Evolutionary conservation across 768 basidiomycete genomes (phyloP).

Genomic region (Trametes meyenii): DNA sequence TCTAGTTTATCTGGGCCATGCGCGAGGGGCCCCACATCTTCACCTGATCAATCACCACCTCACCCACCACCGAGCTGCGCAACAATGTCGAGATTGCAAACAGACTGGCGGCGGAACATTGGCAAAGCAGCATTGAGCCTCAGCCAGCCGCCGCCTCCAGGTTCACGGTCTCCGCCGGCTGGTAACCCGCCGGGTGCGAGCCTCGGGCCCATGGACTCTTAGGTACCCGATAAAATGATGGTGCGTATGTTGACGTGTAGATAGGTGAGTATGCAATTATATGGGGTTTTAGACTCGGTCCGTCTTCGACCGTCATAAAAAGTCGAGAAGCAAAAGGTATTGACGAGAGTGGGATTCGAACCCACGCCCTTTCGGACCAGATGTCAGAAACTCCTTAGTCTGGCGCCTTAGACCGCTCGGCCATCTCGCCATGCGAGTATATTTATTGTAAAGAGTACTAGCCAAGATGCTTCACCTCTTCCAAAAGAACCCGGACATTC

Average conservation of each 20-base stretch:
- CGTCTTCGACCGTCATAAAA: no score
- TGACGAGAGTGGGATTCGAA: slow-evolving; percentile 18
- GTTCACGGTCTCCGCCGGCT: neutral
- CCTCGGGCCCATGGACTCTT: no score
- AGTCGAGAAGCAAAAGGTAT: no score
- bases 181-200: neutral
- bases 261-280: no score
- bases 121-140: neutral
- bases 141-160: neutral
- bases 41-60: slow-evolving; percentile 5
- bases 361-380: slow-evolving; percentile 49
- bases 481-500: no score
- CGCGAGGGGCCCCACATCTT: neutral
- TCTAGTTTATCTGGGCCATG: slow-evolving; percentile 9
- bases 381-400: slow-evolving; percentile 42
- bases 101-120: no score
- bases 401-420: slow-evolving; percentile 91
- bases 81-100: no score
- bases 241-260: no score
- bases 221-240: no score
- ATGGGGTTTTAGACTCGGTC: no score
- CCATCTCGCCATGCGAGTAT: slow-evolving; percentile 70
- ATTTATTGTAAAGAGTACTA: no score
- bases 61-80: neutral
- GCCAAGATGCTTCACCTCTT: no score